Evolutionary conservation across 495 filamentous ascomycete genomes (phyloP).

Genomic region (Aspergillus mulundensis): DNA sequence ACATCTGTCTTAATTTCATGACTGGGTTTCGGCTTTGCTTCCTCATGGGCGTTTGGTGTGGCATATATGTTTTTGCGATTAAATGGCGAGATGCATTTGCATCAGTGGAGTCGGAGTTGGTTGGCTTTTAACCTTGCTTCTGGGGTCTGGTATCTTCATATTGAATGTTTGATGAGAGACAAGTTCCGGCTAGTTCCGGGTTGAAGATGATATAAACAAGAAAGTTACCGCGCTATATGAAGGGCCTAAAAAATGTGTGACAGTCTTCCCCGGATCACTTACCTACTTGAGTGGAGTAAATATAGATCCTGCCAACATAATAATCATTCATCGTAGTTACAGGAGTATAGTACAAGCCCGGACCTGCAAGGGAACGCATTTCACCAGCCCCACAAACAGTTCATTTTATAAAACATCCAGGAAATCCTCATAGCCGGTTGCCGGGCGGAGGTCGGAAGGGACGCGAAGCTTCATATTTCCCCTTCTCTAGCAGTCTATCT

Average conservation of each 20-base stretch:
- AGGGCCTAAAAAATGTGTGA: not conserved
- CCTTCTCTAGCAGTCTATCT: constrained; percentile 69
- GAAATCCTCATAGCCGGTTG: constrained; percentile 59
- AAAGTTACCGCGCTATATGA: not conserved
- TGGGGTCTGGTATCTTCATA: not conserved
- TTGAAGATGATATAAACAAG: not conserved
- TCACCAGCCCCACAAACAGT: not conserved
- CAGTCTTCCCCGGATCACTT: not conserved
- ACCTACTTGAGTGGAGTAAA: not conserved
- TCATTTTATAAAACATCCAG: not conserved
- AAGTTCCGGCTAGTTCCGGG: too few species aligned
- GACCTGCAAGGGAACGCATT: not conserved
- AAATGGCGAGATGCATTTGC: not conserved
- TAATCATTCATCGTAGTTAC: not conserved
- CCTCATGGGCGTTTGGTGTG: constrained; percentile 8
- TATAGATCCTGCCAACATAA: not conserved
- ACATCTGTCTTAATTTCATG: not conserved
- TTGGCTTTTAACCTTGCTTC: constrained; percentile 3
- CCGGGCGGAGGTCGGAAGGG: constrained; percentile 74
- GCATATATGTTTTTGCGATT: not conserved
- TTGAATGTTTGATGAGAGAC: not conserved
- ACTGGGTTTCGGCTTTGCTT: not conserved
- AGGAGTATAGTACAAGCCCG: constrained; percentile 6
- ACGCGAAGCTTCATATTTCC: constrained; percentile 79
- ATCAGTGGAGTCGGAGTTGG: constrained; percentile 4